These are phyloP conservation scores for Plasmodium berghei DNA, from an alignment of 169 alveolate genomes.

Conservation along the genomic window DNA sequence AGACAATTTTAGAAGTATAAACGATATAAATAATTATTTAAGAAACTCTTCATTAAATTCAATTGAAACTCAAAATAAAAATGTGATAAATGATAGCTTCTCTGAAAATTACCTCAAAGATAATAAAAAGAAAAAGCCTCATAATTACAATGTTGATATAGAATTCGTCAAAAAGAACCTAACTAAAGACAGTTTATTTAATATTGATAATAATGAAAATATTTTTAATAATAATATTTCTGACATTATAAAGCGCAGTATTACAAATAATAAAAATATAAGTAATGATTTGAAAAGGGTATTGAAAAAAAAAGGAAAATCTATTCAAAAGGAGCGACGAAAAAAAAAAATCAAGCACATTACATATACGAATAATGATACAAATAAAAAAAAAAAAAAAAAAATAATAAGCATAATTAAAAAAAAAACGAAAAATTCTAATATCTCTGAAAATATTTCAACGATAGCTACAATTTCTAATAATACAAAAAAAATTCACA, in stretches of 20 bases:
- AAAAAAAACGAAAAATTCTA: background rate
- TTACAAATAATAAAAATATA: background rate
- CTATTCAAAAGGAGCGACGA: background rate
- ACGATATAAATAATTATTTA: slow-evolving; percentile 32
- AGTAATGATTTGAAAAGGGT: background rate
- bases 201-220: no score
- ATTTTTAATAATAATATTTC: no score
- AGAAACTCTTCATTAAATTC: slow-evolving; percentile 12
- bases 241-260: background rate
- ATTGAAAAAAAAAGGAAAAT: background rate
- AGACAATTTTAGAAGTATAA: slow-evolving; percentile 19
- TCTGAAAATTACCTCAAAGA: background rate
- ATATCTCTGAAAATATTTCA: no score
- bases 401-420: background rate
- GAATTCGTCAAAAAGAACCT: no score
- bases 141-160: background rate
- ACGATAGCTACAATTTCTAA: no score
- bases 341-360: background rate
- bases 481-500: no score
- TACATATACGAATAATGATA: background rate
- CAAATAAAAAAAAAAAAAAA: background rate
- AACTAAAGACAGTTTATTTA: no score
- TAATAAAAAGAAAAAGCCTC: background rate
- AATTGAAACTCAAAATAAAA: background rate
- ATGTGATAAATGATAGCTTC: background rate